Evolutionary conservation across 106 monocot species (phyloP), one percentile per base, ranked within the genome.

Genomic region (Apostasia shenzhenica): DNA sequence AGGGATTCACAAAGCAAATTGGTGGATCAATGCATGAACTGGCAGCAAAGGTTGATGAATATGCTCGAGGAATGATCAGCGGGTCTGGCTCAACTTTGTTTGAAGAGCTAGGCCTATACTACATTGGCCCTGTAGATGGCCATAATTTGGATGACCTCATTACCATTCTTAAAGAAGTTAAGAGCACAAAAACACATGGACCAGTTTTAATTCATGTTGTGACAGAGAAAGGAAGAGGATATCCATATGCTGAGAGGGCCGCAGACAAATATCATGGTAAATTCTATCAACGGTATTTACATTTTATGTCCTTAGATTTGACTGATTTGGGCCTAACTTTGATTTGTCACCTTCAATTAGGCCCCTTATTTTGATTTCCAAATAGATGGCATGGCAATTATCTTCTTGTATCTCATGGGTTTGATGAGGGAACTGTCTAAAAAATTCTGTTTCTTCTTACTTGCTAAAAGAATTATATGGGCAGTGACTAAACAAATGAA

Each of bases 51-150:
- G 91, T 94, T 3, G 94, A 94, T 54, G 94, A 94, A 67, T 94
- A 94, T 62, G 94, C 94, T 66, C 84, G 94, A 45, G 94, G 94
- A 56, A 94, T 94, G 94, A 94, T 94, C 61, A 94, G 94, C 66
- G 94, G 94, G 41, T 83, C 83, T 10, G 80, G 83, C 12, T 94
- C 94, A 4, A 83, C 94, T 43, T 53, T 94, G 55, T 94, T 94
- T 55, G 94, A 94, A 67, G 94, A 94, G 81, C 91, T 94, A 12
- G 94, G 94, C 1, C 85, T 94, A 52, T 94, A 94, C 75, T 94
- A 94, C 70, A 94, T 94, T n/a, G 94, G 94, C 49, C 94, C 94
- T 6, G 94, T 94, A 10, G 94, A 94, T 63, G 91, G 91, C 13
- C 94, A 94, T 74, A 91, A 88, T 77, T 77, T 94, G 12, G 91